These are phyloP conservation scores for Penicillium sp. DNA, from an alignment of 2,329 filamentous ascomycete genomes.

Conservation along the genomic window DNA sequence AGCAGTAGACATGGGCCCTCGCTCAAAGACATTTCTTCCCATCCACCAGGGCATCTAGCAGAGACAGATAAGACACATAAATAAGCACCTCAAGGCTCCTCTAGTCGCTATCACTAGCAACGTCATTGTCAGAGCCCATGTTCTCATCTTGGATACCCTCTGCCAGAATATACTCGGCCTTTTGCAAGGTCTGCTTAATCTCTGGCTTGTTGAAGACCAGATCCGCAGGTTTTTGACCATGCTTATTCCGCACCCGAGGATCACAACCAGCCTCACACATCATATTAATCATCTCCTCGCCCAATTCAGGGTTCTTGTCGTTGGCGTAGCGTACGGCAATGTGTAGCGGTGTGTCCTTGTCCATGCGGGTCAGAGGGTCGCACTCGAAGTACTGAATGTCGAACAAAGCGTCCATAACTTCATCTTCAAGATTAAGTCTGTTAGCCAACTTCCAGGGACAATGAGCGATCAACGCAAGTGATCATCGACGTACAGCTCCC, in stretches of 20 bases:
- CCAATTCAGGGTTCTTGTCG: conserved; percentile 45
- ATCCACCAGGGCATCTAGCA: conserved; percentile 2
- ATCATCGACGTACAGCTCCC: conserved; percentile 71
- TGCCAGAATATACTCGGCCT: conserved; percentile 49
- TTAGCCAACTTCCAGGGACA: not conserved
- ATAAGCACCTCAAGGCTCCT: not conserved
- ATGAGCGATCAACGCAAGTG: not conserved
- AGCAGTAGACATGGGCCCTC: conserved; percentile 3
- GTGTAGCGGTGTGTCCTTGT: conserved; percentile 49
- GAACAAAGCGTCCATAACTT: conserved; percentile 49
- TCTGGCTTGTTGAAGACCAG: conserved; percentile 46
- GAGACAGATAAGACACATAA: not conserved
- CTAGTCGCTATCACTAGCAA: conserved; percentile 45
- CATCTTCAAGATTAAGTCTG: conserved; percentile 32
- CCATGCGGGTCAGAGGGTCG: conserved; percentile 47
- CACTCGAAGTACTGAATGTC: conserved; percentile 51
- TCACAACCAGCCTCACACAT: conserved; percentile 51
- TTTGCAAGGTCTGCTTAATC: conserved; percentile 42
- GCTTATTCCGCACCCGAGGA: conserved; percentile 49
- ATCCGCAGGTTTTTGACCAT: conserved; percentile 47
- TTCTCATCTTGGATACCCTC: conserved; percentile 43
- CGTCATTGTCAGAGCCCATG: conserved; percentile 38
- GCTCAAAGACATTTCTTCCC: not conserved
- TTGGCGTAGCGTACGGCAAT: conserved; percentile 47
- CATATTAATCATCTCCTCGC: conserved; percentile 49